Evolutionary conservation across 2,329 filamentous ascomycete species (phyloP), one percentile per base, ranked within the genome.

Genomic region (Cadophora luteo-olivacea): DNA sequence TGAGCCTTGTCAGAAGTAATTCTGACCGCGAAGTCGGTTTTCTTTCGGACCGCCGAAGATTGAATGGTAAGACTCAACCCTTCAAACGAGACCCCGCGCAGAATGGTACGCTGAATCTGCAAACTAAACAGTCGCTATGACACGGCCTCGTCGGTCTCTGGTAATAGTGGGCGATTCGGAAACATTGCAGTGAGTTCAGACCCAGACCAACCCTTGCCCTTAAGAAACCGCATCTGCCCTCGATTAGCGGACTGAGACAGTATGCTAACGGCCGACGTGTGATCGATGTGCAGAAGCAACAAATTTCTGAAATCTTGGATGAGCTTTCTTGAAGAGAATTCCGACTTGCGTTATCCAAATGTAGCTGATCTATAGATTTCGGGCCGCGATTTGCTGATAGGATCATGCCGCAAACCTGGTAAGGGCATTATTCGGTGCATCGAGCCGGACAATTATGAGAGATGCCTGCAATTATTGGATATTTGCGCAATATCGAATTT

Each of bases 1-100:
- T 99, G 63, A 97, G 91, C 79, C 86, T 98, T n/a, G 96, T 99
- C 67, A 87, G 96, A 73, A 97, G 94, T 80, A 99, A 99, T 78
- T 73, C 88, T 6, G 88, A 94, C 61, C 89, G 90, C 62, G 94
- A 98, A 78, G 94, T 98, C 16, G 96, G 96, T 11, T 99, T 99
- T 77, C 82, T 99, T 48, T 93, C 89, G 16, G 96, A 99, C 81
- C 97, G 94, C 84, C 87, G 96, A 72, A 87, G 96, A 70, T 82
- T 99, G 72, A 99, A 99, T 78, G 95, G 93, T 97, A 84, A 81
- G 88, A 81, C 16, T 38, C 24, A 25, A 49, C 7, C 58, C 41
- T 36, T n/a, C 38, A 61, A 49, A 61, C 62, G 19, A 45, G 54
- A 62, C 61, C 24, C 24, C 45, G n/a, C 60, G 12, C 55, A 54